Base-by-base conservation (phyloP, 2,329 filamentous ascomycete genomes). In the Akanthomyces lecanii region DNA sequence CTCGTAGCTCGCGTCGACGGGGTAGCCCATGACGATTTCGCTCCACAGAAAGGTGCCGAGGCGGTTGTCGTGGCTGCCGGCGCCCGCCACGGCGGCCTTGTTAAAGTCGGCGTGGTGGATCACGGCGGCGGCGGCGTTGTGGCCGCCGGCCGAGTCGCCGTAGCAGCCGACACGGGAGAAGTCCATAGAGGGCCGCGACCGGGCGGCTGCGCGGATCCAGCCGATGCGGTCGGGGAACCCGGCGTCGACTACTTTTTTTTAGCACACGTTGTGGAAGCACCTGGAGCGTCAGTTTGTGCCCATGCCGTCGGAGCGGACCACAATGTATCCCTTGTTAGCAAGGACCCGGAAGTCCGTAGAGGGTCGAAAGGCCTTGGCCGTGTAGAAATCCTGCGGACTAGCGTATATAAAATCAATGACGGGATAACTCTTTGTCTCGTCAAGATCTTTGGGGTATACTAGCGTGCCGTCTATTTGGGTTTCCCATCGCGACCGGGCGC, bases 21-120 rank as follows among this genome's bases (percentile, higher is more conserved):
- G 72, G 38, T 70, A 72, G 2, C 72, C 71, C 70, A 74, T 73
- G 69, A 69, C 74, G 48, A 70, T 56, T 59, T 74, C 72, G 30
- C 70, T 72, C 72, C 72, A 74, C 67, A 69, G 69, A 10, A 73
- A 21, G 60, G 70, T 69, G 45, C 70, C 71, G 68, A 74, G 69
- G 2, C 72, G 69, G 21, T 74, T 73, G 23, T 74, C 71, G 56
- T 74, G 71, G 5, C 68, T 71, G 2, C 72, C 72, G 10, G 69
- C 67, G 48, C 71, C 67, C 14, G 72, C 68, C 5, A 67, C 64
- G 0, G 70, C 72, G 0, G 66, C 71, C 44, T 66, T 71, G 59
- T 72, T 74, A 38, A 74, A 74, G 44, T 67, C 66, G 21, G 64
- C 52, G 52, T 72, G 69, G 44, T 70, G 69, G 7, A 74, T 56